phyloP scores from a whole-genome alignment of 1,139 yeast species.

The Taphrina pruni region DNA sequence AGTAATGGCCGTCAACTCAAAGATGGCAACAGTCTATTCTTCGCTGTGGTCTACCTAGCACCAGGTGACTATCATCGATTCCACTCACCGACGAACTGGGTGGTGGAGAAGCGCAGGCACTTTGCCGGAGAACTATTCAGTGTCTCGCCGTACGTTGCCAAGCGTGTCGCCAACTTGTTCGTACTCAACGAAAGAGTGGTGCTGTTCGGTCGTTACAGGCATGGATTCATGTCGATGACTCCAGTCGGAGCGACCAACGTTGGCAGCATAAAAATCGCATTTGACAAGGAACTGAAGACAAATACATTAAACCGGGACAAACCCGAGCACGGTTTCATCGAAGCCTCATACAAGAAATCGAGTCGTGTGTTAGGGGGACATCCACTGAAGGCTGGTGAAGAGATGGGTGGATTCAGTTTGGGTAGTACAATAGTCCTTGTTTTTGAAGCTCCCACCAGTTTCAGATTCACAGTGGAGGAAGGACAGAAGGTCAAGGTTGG shows the following conservation, averaged over 20 bases:
- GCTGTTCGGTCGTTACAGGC: conserved; percentile 90
- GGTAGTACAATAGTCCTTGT: conserved; percentile 96
- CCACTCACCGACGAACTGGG: conserved; percentile 98
- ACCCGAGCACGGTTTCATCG: conserved; percentile 74
- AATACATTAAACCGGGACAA: conserved; percentile 54
- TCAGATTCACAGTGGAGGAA: conserved; percentile 68
- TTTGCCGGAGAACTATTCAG: conserved; percentile 94
- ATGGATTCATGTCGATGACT: conserved; percentile 97
- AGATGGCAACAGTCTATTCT: conserved; percentile 69
- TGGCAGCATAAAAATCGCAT: conserved; percentile 89
- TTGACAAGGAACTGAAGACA: conserved; percentile 88
- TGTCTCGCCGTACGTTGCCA: conserved; percentile 96
- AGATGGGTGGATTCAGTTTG: conserved; percentile 94
- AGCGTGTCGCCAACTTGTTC: conserved; percentile 81
- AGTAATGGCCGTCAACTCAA: conserved; percentile 35
- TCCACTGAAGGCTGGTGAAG: conserved; percentile 89
- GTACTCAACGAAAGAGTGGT: conserved; percentile 96
- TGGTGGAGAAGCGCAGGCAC: conserved; percentile 87
- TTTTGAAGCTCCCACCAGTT: conserved; percentile 87
- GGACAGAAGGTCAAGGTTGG: conserved; percentile 89
- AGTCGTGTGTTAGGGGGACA: conserved; percentile 81
- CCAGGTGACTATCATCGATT: conserved; percentile 99
- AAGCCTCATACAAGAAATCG: conserved; percentile 88
- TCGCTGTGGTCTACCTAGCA: conserved; percentile 91
- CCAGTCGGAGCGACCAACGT: conserved; percentile 99